Evolutionary conservation across 2,329 filamentous ascomycete genomes (phyloP), one percentile per base, ranked within the genome.

Genomic region (Diaporthe helianthi): DNA sequence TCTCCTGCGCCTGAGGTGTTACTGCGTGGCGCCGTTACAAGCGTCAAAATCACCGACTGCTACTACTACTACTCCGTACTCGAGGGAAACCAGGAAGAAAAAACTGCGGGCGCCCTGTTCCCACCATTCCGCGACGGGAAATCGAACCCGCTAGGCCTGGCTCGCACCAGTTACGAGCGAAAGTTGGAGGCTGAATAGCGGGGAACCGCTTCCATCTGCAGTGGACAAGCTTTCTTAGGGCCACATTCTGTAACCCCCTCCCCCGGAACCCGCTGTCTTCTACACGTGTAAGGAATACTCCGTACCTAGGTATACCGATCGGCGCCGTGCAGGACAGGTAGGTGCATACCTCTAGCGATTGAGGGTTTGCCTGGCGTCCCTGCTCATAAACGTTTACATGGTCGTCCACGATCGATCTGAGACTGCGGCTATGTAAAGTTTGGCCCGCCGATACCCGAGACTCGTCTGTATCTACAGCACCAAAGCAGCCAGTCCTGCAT

Each of bases 61-160:
- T 29, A 19, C 55, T 13, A 58, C 10, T 15, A 19, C 15, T 19
- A n/a, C 19, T 46, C 44, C 24, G 44, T n/a, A 47, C 29, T n/a
- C n/a, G 6, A 9, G 29, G 29, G 44, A 3, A 31, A 24, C 22
- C 22, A 44, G 41, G n/a, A n/a, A n/a, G n/a, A 33, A 44, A 44
- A 44, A 44, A 17, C 17, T 55, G 54, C 55, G 65, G 68, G 41
- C 41, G 54, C 68, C 63, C 64, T 70, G 54, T 38, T 67, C 24
- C 68, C 68, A 70, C 54, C 68, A 46, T 68, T 70, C 68, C 68
- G 65, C 69, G 51, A 53, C 44, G 26, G 41, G 41, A 44, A 36
- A 36, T 22, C 33, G 33, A 22, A 41, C 52, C 26, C 36, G 24
- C 55, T 58, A 67, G 64, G 52, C 65, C 36, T 64, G 54, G 64